Percentiles rank a stretch among this genome's conserved stretches.
Evolutionary conservation across 2,329 filamentous ascomycete genomes (phyloP).

Genomic region (Mollisiaceae sp.): DNA sequence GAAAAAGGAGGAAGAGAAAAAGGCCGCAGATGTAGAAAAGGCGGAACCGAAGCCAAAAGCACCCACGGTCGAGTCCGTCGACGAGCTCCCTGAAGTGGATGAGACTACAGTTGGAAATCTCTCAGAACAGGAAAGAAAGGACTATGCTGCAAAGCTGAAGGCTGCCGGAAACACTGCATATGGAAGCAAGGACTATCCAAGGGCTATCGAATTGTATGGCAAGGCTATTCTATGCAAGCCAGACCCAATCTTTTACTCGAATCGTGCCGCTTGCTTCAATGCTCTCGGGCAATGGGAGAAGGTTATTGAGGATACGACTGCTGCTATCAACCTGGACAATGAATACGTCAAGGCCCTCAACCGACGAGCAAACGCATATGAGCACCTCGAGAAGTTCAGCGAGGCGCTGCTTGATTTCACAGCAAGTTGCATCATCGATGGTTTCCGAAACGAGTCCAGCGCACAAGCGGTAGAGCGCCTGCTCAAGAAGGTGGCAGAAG

Average conservation of each 20-base stretch:
- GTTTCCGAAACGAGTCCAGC: slow-evolving; percentile 89
- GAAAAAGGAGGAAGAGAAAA: slow-evolving; percentile 78
- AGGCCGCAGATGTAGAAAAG: slow-evolving; percentile 74
- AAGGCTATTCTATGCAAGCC: slow-evolving; percentile 97
- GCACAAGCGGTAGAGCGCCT: slow-evolving; percentile 90
- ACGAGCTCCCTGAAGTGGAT: slow-evolving; percentile 72
- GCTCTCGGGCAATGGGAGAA: slow-evolving; percentile 92
- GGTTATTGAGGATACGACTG: slow-evolving; percentile 95
- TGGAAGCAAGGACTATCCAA: slow-evolving; percentile 89
- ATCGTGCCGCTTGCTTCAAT: slow-evolving; percentile 97
- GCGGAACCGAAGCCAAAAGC: slow-evolving; percentile 51
- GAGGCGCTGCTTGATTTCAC: slow-evolving; percentile 97
- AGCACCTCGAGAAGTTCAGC: slow-evolving; percentile 88
- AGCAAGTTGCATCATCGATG: slow-evolving; percentile 98
- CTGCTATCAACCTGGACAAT: slow-evolving; percentile 89
- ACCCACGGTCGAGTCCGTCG: slow-evolving; percentile 60
- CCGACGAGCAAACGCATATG: slow-evolving; percentile 94
- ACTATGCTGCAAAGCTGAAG: slow-evolving; percentile 90
- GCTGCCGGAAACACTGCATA: slow-evolving; percentile 96
- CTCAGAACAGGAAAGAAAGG: slow-evolving; percentile 73
- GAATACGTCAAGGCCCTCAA: slow-evolving; percentile 99
- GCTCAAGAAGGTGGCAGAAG: slow-evolving; percentile 94
- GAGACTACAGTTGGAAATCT: slow-evolving; percentile 59
- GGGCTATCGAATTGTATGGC: slow-evolving; percentile 92
- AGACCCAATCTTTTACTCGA: slow-evolving; percentile 98